Conservation (phyloP, 176 grass and related monocot species). For the Zea mays region DNA sequence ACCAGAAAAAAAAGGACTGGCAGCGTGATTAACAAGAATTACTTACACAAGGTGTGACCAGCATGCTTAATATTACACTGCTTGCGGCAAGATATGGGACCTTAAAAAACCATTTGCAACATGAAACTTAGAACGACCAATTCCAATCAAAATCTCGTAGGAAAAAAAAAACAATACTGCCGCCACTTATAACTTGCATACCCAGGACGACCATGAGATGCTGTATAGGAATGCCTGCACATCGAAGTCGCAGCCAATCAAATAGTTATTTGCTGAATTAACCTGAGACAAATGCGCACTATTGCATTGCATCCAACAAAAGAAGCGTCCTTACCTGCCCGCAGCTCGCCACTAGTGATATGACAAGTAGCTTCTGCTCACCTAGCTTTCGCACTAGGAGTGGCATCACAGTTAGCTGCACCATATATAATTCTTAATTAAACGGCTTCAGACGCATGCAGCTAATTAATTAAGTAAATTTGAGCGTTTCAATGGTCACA, state of each 20-base stretch:
- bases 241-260: constrained; percentile 31
- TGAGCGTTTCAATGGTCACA: neutral
- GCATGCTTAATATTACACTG: constrained; percentile 61
- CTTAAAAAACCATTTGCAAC: constrained; percentile 39
- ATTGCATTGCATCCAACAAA: constrained; percentile 18
- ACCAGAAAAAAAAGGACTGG: constrained; percentile 12
- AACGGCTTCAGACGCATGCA: neutral
- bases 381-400: constrained; percentile 63
- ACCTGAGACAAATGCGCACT: neutral
- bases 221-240: constrained; percentile 72
- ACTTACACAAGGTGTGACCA: constrained; percentile 83
- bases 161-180: neutral
- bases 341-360: constrained; percentile 64
- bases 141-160: neutral
- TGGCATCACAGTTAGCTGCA: constrained; percentile 82
- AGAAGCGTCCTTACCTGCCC: constrained; percentile 50
- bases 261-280: neutral
- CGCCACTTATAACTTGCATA: constrained; percentile 36
- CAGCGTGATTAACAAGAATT: neutral
- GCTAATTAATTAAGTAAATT: constrained; percentile 24
- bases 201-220: constrained; percentile 93
- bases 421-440: constrained; percentile 27
- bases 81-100: constrained; percentile 79
- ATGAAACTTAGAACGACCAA: constrained; percentile 16
- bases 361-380: constrained; percentile 74